phyloP scores from a whole-genome alignment of 2,329 filamentous ascomycete genomes.

The Tolypocladium cylindrosporum region DNA sequence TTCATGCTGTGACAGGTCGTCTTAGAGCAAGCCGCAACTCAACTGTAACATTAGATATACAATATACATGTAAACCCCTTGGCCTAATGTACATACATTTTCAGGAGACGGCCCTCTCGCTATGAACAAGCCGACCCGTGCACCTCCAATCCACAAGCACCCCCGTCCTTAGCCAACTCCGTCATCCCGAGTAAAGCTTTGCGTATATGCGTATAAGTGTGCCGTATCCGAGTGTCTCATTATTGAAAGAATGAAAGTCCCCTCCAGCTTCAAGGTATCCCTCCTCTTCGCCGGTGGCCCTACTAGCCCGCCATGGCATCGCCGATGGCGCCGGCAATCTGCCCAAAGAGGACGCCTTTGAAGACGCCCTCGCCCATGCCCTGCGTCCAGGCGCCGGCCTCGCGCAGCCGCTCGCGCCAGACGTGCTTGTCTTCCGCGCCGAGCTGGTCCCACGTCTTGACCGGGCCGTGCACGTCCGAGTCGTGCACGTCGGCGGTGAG shows the following conservation, averaged over 20 bases:
- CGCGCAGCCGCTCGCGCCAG: constrained; percentile 60
- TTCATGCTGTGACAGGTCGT: neutral
- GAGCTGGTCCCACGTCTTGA: constrained; percentile 64
- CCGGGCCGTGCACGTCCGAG: constrained; percentile 36
- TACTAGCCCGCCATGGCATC: constrained; percentile 33
- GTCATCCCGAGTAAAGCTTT: neutral
- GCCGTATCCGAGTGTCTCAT: neutral
- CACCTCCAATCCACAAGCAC: neutral
- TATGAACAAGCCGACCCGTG: neutral
- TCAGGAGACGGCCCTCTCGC: neutral
- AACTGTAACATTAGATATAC: too few relatives aligned
- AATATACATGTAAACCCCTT: neutral
- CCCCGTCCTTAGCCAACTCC: neutral
- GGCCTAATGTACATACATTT: neutral
- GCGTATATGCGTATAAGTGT: neutral
- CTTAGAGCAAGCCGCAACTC: neutral
- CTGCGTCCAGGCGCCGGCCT: constrained; percentile 71
- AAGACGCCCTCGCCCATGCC: constrained; percentile 69
- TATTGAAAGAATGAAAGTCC: neutral
- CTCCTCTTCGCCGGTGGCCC: neutral
- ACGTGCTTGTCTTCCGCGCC: constrained; percentile 47
- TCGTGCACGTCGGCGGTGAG: constrained; percentile 36
- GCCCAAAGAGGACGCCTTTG: constrained; percentile 66
- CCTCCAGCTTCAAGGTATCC: neutral
- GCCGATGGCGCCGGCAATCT: constrained; percentile 55